These are phyloP conservation scores for Aphanomyces cochlioides DNA, from an alignment of 352 stramenopile genomes.

Conservation along the genomic window DNA sequence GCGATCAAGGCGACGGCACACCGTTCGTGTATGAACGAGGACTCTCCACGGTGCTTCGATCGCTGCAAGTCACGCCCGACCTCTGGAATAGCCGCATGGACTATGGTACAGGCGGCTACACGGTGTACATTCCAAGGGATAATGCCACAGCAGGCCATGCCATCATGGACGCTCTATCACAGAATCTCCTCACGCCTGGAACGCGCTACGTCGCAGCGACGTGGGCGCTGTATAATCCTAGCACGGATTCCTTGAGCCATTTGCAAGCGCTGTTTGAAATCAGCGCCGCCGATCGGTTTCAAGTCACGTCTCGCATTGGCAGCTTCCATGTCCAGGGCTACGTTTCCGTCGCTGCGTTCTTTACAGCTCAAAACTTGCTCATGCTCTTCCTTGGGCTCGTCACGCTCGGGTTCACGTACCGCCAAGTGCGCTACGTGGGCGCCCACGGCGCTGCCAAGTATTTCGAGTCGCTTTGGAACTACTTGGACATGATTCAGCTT, in stretches of 20 bases:
- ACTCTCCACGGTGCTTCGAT: constrained; percentile 46
- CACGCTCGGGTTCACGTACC: constrained; percentile 42
- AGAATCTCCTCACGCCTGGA: constrained; percentile 58
- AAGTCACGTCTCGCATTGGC: constrained; percentile 58
- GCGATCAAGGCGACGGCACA: constrained; percentile 36
- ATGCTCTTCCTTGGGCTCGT: constrained; percentile 52
- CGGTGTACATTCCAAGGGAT: constrained; percentile 66
- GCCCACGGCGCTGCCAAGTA: constrained; percentile 55
- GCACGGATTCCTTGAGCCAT: constrained; percentile 67
- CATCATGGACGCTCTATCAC: constrained; percentile 47
- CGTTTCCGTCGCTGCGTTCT: constrained; percentile 38
- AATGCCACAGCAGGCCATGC: constrained; percentile 48
- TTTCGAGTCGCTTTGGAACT: constrained; percentile 73
- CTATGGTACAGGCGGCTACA: constrained; percentile 46
- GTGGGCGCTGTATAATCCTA: constrained; percentile 72
- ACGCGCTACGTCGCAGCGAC: constrained; percentile 55
- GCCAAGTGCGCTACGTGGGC: constrained; percentile 54
- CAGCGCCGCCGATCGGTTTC: constrained; percentile 73
- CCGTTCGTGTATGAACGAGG: constrained; percentile 47
- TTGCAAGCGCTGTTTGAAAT: constrained; percentile 73
- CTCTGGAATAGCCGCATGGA: constrained; percentile 64
- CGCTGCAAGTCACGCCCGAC: constrained; percentile 65
- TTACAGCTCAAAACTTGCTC: constrained; percentile 41
- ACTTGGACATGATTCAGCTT: constrained; percentile 71
- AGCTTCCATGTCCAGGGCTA: constrained; percentile 59